Percentiles rank a stretch among this genome's conserved stretches.
Evolutionary conservation across 2,329 filamentous ascomycete species (phyloP).

Genomic region (Fusarium napiforme): DNA sequence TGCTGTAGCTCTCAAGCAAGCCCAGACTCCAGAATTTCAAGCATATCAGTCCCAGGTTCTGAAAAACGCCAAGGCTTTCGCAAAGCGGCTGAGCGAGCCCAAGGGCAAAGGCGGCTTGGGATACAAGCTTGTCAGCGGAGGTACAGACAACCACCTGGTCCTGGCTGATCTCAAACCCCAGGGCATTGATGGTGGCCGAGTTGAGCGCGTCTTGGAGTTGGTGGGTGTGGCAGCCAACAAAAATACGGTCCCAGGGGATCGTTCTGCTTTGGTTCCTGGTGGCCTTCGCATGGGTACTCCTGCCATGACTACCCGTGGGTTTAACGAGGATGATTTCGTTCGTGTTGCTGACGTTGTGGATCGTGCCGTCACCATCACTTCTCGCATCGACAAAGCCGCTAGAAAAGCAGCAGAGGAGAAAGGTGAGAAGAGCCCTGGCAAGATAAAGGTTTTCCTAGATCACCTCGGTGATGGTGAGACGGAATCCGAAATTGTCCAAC

Average conservation of each 20-base stretch:
- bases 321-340: slow-evolving; percentile 87
- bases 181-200: slow-evolving; percentile 85
- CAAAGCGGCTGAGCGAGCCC: slow-evolving; percentile 70
- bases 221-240: slow-evolving; percentile 99
- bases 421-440: slow-evolving; percentile 72
- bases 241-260: slow-evolving; percentile 97
- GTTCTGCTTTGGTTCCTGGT: slow-evolving; percentile 90
- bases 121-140: slow-evolving; percentile 91
- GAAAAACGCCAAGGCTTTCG: slow-evolving; percentile 89
- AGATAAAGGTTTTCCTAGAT: slow-evolving; percentile 74
- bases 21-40: slow-evolving; percentile 88
- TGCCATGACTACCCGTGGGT: slow-evolving; percentile 97
- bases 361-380: slow-evolving; percentile 81
- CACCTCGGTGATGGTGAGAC: slow-evolving; percentile 74
- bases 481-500: slow-evolving; percentile 76
- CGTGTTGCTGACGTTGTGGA: slow-evolving; percentile 88
- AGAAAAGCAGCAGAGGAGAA: slow-evolving; percentile 75
- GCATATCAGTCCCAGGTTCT: slow-evolving; percentile 92
- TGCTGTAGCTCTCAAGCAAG: slow-evolving; percentile 93
- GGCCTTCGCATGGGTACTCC: slow-evolving; percentile 95
- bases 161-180: slow-evolving; percentile 91
- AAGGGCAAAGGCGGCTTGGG: slow-evolving; percentile 82
- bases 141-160: slow-evolving; percentile 97
- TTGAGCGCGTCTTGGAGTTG: slow-evolving; percentile 89
- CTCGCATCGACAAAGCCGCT: slow-evolving; percentile 78